Evolutionary conservation across 2,329 filamentous ascomycete genomes (phyloP).

Genomic region (Stachybotrys chlorohalonatus): DNA sequence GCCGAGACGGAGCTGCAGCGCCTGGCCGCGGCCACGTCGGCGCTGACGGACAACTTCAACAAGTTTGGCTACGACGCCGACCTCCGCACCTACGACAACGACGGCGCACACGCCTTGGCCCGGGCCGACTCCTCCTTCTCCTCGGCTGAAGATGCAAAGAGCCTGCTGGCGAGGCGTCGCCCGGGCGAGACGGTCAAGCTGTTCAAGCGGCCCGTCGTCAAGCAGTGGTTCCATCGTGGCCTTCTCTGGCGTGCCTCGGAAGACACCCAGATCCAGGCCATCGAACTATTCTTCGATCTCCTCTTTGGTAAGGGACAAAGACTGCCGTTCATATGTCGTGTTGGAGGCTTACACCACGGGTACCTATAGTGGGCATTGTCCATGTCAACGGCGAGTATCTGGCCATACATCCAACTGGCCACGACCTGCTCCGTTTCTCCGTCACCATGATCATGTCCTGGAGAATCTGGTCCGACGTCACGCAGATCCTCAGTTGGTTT

Average conservation of each 20-base stretch:
- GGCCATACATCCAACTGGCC: slow-evolving; percentile 43
- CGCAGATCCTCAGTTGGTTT: slow-evolving; percentile 50
- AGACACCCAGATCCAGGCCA: slow-evolving; percentile 50
- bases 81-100: slow-evolving; percentile 37
- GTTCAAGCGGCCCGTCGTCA: slow-evolving; percentile 49
- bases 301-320: slow-evolving; percentile 33
- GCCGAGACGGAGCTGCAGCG: slow-evolving; percentile 44
- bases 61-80: slow-evolving; percentile 55
- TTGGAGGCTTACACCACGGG: no score
- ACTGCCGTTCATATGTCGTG: neutral
- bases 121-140: slow-evolving; percentile 14
- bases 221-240: slow-evolving; percentile 59
- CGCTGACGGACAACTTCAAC: slow-evolving; percentile 51
- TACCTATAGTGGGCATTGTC: slow-evolving; percentile 46
- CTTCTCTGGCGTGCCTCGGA: slow-evolving; percentile 52
- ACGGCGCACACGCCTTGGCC: slow-evolving; percentile 8
- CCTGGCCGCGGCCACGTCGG: slow-evolving; percentile 43
- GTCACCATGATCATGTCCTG: slow-evolving; percentile 55
- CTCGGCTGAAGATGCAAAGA: neutral
- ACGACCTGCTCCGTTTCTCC: slow-evolving; percentile 48
- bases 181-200: slow-evolving; percentile 39
- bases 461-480: slow-evolving; percentile 56
- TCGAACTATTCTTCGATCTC: slow-evolving; percentile 57
- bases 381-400: slow-evolving; percentile 54
- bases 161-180: slow-evolving; percentile 9